Base-by-base conservation (phyloP, 768 basidiomycete species). In the Boletales sp. region DNA sequence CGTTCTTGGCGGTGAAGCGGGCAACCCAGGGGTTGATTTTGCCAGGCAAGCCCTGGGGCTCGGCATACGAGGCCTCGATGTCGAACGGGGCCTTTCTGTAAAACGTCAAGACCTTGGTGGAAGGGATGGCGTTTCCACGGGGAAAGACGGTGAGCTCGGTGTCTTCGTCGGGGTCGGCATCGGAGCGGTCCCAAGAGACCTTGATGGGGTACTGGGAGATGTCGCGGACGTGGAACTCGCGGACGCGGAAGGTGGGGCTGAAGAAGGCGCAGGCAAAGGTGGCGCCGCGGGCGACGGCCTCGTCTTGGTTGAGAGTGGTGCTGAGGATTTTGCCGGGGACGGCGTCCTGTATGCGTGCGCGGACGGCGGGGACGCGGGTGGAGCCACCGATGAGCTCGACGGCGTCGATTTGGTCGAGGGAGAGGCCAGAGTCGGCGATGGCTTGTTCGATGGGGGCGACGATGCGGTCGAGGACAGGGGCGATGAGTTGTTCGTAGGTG, bases 251-350 rank as follows among this genome's bases (percentile, higher is more conserved):
- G 46, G 94, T 86, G 59, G 96, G 96, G 31, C 94, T 96, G 57
- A 96, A 86, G 77, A 92, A 92, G 28, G 96, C 95, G 66, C 95
- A 97, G 34, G 93, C 84, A 69, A 99, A 96, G 48, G 96, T 97
- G 44, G 94, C 90, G 37, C 95, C 96, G 40, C 95, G 90, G 9
- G 92, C 93, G 59, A 94, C 79, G 52, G 96, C 94, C 74, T 98
- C 96, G 59, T 98, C 96, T 74, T 94, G 92, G 78, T 98, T 99
- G 66, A 95, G 84, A 31, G 96, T 98, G 58, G 86, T 87, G 15
- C 82, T 88, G 57, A 98, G 86, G n/a, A 72, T 50, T 72, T 93
- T 93, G 46, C 87, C 89, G 34, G 76, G 74, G 72, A 96, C 94
- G 55, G 83, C 87, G 31, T 80, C 76, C 63, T 88, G 84, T 71